Conservation (phyloP, 306 rosid species). For the Glycyrrhiza uralensis region DNA sequence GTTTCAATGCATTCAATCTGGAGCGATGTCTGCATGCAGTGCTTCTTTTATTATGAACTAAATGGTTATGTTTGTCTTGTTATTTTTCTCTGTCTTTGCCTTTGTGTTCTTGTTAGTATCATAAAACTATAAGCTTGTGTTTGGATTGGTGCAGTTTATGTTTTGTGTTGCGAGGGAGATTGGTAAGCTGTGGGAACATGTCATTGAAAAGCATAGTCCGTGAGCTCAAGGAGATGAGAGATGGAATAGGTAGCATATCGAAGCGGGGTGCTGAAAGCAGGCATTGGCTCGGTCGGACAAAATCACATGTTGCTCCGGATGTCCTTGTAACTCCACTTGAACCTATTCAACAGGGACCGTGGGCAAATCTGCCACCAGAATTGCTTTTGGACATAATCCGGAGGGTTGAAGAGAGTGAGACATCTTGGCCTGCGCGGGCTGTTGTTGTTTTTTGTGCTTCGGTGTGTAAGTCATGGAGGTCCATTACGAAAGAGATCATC, state of each 20-base stretch:
- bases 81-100: constrained; percentile 6
- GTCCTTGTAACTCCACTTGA: constrained; percentile 21
- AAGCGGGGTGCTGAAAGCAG: constrained; percentile 53
- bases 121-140: not conserved
- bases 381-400: constrained; percentile 65
- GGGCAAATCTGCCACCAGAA: constrained; percentile 77
- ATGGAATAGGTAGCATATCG: constrained; percentile 55
- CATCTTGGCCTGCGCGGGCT: constrained; percentile 67
- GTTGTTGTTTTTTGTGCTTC: constrained; percentile 62
- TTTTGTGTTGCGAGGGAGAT: constrained; percentile 23
- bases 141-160: constrained; percentile 22
- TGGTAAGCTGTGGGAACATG: constrained; percentile 44
- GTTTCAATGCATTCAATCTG: not conserved
- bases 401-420: constrained; percentile 73
- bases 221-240: constrained; percentile 56
- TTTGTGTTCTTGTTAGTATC: not conserved
- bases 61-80: not conserved
- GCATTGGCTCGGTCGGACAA: constrained; percentile 48
- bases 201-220: constrained; percentile 59
- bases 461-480: constrained; percentile 80
- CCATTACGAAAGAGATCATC: constrained; percentile 48
- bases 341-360: constrained; percentile 48
- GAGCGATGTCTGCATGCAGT: not conserved
- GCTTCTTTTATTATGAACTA: not conserved
- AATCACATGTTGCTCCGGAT: constrained; percentile 73